Conservation (phyloP, 1,139 yeast genomes). For the Sugiyamaella japonica region DNA sequence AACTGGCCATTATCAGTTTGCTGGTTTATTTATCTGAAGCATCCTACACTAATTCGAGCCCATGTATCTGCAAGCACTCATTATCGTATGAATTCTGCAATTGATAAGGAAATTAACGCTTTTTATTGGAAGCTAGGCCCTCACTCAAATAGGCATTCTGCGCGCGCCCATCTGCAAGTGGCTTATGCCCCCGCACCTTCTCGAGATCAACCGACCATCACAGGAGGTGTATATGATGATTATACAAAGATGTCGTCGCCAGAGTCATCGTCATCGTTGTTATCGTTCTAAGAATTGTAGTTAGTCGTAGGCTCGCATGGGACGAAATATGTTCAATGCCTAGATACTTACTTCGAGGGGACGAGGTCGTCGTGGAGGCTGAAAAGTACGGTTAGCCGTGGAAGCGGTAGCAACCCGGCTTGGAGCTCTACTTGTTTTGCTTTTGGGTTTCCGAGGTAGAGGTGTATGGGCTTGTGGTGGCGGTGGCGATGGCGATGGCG, state of each 20-base stretch:
- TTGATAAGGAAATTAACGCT: conserved; percentile 1
- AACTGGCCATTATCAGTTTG: neutral
- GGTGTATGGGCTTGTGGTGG: neutral
- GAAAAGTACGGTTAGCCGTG: neutral
- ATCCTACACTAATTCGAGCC: neutral
- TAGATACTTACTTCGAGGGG: too few species aligned
- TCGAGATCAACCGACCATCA: neutral
- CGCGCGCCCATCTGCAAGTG: neutral
- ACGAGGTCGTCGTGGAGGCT: too few species aligned
- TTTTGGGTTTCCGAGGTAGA: neutral
- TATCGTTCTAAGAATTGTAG: neutral
- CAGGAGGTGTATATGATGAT: neutral
- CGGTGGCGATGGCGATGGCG: too few species aligned
- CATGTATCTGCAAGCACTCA: conserved; percentile 9
- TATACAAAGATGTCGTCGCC: conserved; percentile 9
- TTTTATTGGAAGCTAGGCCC: conserved; percentile 3
- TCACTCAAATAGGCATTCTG: neutral
- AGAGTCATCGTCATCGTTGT: conserved; percentile 4
- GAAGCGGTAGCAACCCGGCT: neutral
- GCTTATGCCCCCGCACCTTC: neutral
- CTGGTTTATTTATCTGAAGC: neutral
- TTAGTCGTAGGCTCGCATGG: neutral
- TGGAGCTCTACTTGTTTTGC: neutral
- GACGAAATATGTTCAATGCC: too few species aligned
- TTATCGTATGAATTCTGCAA: conserved; percentile 4